These are phyloP conservation scores for Pisolithus sp. DNA, from an alignment of 768 basidiomycete genomes.

Conservation along the genomic window DNA sequence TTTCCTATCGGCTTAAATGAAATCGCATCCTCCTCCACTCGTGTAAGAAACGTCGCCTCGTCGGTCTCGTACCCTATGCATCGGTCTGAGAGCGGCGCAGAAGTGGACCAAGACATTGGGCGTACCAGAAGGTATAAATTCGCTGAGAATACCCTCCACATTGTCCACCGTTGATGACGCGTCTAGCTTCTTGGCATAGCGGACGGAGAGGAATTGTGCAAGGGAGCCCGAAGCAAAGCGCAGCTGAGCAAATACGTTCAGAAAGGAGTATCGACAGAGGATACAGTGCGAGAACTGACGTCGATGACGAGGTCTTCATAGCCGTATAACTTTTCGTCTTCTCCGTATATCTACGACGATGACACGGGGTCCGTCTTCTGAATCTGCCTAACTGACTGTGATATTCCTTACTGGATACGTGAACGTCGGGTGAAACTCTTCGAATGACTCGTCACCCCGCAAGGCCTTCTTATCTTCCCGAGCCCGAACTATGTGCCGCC, in stretches of 20 bases:
- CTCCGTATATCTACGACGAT: constrained; percentile 73
- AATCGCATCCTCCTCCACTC: constrained; percentile 72
- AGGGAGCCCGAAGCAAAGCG: constrained; percentile 86
- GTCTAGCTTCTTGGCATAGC: constrained; percentile 59
- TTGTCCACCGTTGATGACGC: constrained; percentile 75
- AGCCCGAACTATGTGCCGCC: constrained; percentile 52
- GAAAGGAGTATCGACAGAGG: not conserved
- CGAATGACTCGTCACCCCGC: constrained; percentile 50
- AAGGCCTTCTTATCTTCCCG: constrained; percentile 55
- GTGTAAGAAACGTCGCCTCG: constrained; percentile 56
- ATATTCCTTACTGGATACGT: constrained; percentile 81
- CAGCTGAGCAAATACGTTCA: constrained; percentile 41
- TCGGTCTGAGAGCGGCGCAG: not conserved
- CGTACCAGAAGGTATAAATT: constrained; percentile 71
- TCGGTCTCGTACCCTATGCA: constrained; percentile 67
- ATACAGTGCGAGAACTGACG: constrained; percentile 39
- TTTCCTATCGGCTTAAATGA: constrained; percentile 74
- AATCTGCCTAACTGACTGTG: not conserved
- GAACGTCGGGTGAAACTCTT: constrained; percentile 78
- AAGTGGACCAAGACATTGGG: not conserved
- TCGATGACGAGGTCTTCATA: constrained; percentile 81
- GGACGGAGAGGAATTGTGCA: constrained; percentile 64
- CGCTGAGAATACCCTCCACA: constrained; percentile 67
- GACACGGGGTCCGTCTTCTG: constrained; percentile 1
- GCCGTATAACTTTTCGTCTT: constrained; percentile 94